These are phyloP conservation scores for Geotrichum cucujoidarum DNA, from an alignment of 1,139 yeast species.

Conservation along the genomic window DNA sequence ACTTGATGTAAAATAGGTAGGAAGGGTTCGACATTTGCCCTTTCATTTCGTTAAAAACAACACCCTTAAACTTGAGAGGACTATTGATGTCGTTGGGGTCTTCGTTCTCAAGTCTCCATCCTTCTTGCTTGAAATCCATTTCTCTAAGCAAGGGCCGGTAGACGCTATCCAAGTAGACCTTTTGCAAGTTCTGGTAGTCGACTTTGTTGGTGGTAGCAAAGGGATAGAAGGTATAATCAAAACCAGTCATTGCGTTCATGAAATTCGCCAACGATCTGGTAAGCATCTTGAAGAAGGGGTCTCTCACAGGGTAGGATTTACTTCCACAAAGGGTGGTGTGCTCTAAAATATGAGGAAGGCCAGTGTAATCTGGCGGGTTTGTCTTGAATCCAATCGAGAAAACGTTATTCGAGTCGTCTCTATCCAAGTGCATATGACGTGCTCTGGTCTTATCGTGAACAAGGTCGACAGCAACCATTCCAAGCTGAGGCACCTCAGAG, in stretches of 20 bases:
- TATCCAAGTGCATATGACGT: slow-evolving; percentile 77
- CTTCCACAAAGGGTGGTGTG: slow-evolving; percentile 96
- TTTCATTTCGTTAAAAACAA: slow-evolving; percentile 96
- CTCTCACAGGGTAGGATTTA: slow-evolving; percentile 82
- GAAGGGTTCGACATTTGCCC: slow-evolving; percentile 92
- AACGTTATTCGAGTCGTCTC: slow-evolving; percentile 70
- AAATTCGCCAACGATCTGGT: slow-evolving; percentile 83
- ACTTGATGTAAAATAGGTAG: slow-evolving; percentile 77
- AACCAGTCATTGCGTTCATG: slow-evolving; percentile 99
- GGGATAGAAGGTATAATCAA: slow-evolving; percentile 92
- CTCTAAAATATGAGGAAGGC: slow-evolving; percentile 92
- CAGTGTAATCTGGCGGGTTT: slow-evolving; percentile 87
- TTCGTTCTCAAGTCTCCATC: slow-evolving; percentile 91
- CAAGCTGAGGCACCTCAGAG: slow-evolving; percentile 72
- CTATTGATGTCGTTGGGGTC: slow-evolving; percentile 50
- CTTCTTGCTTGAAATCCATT: slow-evolving; percentile 90
- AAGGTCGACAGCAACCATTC: slow-evolving; percentile 71
- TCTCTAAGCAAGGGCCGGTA: slow-evolving; percentile 72
- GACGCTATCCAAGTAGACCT: slow-evolving; percentile 83
- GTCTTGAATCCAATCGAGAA: slow-evolving; percentile 90
- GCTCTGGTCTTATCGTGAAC: slow-evolving; percentile 67
- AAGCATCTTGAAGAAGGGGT: slow-evolving; percentile 96
- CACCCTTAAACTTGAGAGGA: slow-evolving; percentile 81
- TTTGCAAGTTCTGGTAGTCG: slow-evolving; percentile 80
- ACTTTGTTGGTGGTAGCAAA: slow-evolving; percentile 86